A percentile compares a stretch with the other conserved stretches of the same genome.
phyloP scores from a whole-genome alignment of 208 protist species.

The Trypanosoma conorhini region DNA sequence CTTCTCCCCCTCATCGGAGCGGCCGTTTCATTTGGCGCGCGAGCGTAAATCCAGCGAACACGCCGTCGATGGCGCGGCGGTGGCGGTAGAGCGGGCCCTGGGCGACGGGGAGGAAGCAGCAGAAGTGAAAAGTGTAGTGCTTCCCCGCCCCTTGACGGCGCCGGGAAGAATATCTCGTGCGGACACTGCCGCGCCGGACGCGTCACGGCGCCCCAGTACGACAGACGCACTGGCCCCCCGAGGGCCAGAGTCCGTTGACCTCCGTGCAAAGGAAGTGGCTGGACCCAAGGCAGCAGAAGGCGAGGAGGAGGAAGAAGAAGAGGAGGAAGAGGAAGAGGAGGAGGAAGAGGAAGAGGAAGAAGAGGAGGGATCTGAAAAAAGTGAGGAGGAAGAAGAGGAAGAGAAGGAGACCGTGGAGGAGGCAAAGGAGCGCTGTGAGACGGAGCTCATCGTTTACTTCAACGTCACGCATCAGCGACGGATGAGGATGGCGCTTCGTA shows the following conservation, averaged over 20 bases:
- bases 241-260: background rate
- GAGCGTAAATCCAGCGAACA: background rate
- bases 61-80: background rate
- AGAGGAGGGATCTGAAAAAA: constrained; percentile 23
- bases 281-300: constrained; percentile 3
- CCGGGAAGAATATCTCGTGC: background rate
- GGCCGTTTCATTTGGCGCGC: background rate
- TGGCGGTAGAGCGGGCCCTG: background rate
- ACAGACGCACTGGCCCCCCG: background rate
- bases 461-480: constrained; percentile 38
- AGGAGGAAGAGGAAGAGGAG: constrained; percentile 15
- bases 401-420: constrained; percentile 64
- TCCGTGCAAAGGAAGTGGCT: background rate
- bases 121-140: background rate
- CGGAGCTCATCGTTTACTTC: constrained; percentile 55
- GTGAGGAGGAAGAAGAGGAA: constrained; percentile 37
- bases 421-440: constrained; percentile 56
- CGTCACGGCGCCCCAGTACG: background rate
- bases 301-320: constrained; percentile 18
- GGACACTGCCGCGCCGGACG: background rate
- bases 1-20: background rate
- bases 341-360: constrained; percentile 20
- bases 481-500: constrained; percentile 35
- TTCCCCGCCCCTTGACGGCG: background rate
- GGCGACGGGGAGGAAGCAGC: background rate